Evolutionary conservation across 345 rosid genomes (phyloP).

Genomic region (Eucalyptus tenuipes): DNA sequence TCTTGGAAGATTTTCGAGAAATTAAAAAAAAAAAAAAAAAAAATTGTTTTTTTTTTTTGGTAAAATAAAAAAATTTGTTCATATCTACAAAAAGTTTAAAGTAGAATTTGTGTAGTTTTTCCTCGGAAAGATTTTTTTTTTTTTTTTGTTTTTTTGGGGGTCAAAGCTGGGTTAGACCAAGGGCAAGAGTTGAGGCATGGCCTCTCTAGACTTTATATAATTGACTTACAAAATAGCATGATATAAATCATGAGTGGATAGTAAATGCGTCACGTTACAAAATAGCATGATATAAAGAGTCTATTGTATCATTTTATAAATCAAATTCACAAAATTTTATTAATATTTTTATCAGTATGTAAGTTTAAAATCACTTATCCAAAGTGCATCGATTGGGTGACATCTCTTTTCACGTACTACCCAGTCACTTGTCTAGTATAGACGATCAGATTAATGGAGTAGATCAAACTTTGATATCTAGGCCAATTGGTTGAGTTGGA

Average conservation of each 20-base stretch:
- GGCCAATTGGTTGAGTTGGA: neutral
- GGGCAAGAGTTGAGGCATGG: neutral
- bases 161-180: neutral
- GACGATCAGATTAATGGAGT: accelerated
- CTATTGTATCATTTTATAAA: neutral
- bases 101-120: neutral
- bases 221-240: neutral
- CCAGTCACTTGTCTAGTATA: accelerated
- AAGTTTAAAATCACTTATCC: neutral
- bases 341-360: neutral
- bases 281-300: neutral
- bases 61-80: neutral
- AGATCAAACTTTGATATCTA: neutral
- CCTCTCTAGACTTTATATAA: neutral
- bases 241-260: neutral
- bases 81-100: neutral
- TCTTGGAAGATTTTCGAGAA: neutral
- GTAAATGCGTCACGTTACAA: neutral
- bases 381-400: neutral
- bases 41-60: too few relatives aligned
- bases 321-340: neutral
- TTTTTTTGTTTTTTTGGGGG: too few relatives aligned
- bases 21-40: too few relatives aligned
- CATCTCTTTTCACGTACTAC: neutral
- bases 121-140: neutral